Percentiles rank a stretch among this genome's conserved stretches.
phyloP scores from a whole-genome alignment of 2,329 filamentous ascomycete species.

The Phaeosphaeriaceae sp. region DNA sequence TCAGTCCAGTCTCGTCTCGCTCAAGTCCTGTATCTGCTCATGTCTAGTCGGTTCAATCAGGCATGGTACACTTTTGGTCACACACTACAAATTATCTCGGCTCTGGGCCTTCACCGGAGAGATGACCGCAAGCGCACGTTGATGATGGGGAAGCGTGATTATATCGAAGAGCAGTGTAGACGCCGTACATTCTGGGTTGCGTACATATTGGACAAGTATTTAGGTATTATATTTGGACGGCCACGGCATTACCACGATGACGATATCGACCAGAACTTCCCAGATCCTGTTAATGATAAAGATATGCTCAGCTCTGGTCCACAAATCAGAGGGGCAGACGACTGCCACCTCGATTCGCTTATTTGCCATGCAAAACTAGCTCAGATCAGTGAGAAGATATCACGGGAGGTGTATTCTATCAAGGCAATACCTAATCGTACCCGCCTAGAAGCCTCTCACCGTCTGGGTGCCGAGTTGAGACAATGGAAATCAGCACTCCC shows the following conservation, averaged over 20 bases:
- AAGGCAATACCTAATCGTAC: conserved; percentile 42
- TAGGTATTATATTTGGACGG: conserved; percentile 65
- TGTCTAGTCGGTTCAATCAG: conserved; percentile 64
- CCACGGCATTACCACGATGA: conserved; percentile 66
- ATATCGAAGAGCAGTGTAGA: conserved; percentile 58
- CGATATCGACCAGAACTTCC: conserved; percentile 67
- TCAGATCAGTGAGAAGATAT: conserved; percentile 40
- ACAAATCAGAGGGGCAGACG: conserved; percentile 33
- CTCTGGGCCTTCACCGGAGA: conserved; percentile 51
- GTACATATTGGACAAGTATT: conserved; percentile 67
- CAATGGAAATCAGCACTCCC: conserved; percentile 47
- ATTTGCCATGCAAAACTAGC: conserved; percentile 55
- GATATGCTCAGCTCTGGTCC: conserved; percentile 58
- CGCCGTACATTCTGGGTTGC: conserved; percentile 68
- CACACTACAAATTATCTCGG: conserved; percentile 58
- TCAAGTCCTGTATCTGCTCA: conserved; percentile 63
- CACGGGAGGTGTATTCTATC: conserved; percentile 41
- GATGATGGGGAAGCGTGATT: conserved; percentile 38
- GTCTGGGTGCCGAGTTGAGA: conserved; percentile 48
- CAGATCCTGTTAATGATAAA: conserved; percentile 62
- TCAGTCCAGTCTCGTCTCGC: conserved; percentile 63
- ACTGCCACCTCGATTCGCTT: conserved; percentile 60
- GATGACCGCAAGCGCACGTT: conserved; percentile 37
- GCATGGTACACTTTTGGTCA: conserved; percentile 66
- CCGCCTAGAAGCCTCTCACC: conserved; percentile 48